Evolutionary conservation across 805 yeast species (phyloP), one percentile per base, ranked within the genome.

Genomic region (Candida vaughaniae): DNA sequence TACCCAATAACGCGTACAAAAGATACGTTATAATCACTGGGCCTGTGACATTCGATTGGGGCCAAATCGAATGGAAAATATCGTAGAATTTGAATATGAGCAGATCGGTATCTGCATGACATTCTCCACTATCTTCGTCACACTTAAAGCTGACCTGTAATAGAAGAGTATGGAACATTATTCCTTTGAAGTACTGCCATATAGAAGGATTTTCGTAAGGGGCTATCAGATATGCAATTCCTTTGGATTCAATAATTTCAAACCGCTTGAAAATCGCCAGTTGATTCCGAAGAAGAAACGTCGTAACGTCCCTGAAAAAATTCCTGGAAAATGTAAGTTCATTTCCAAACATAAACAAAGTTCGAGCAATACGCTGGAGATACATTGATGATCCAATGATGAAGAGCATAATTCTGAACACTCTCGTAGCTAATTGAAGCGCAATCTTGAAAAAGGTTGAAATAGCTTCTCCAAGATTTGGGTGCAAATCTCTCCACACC

Each of bases 281-380:
- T 16, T 45, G 31, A 27, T 42, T 26, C 16, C 44, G 22, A 7
- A 58, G 33, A 3, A 55, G 28, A 39, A 43, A 64, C 5, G 68
- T 59, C 36, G 53, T 25, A n/a, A 55, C 42, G 36, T 64, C 69
- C 17, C 40, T 28, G 22, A 58, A 39, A 29, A 55, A 56, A 30
- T 53, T 56, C 14, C 47, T 45, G n/a, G 64, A 52, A 35, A 51
- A 62, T 2, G 68, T 59, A 12, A 55, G 47, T 28, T 55, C 42
- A 36, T 59, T 55, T 17, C 62, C 57, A 30, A 51, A 55, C 23
- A 49, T 40, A 28, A 55, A 47, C 15, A 62, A 41, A 16, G 46
- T 28, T 32, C 39, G 39, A 19, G 53, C 26, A 7, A 54, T 32
- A n/a, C 47, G 37, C 18, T 50, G 54, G 18, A 55, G 38, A 35